Conservation (phyloP, 257 asterid species). For the Eucommia ulmoides region DNA sequence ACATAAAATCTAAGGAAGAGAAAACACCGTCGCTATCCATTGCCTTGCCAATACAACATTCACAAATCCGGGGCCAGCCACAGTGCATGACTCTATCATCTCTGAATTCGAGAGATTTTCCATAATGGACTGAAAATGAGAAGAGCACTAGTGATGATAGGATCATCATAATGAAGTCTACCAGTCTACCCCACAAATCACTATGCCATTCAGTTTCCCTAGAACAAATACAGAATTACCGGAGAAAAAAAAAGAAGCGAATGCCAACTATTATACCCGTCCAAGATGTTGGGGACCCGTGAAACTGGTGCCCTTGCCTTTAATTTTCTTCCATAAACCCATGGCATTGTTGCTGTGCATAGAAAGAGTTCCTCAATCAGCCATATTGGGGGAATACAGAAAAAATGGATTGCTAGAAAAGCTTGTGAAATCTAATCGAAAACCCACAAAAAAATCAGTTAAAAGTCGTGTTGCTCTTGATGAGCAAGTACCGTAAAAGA, state of each 20-base stretch:
- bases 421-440: not conserved
- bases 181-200: no score
- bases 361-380: conserved; percentile 9
- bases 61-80: conserved; percentile 89
- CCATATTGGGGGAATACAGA: not conserved
- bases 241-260: no score
- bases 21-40: conserved; percentile 78
- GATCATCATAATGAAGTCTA: no score
- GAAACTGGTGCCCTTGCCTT: conserved; percentile 48
- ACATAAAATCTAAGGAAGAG: not conserved
- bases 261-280: conserved; percentile 44
- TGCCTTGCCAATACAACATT: conserved; percentile 52
- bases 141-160: no score
- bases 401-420: not conserved
- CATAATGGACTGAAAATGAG: conserved; percentile 53
- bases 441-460: not conserved
- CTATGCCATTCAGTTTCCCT: no score
- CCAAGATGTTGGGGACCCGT: conserved; percentile 72
- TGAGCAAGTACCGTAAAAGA: not conserved
- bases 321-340: conserved; percentile 76
- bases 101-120: conserved; percentile 69
- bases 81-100: conserved; percentile 44
- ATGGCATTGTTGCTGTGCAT: conserved; percentile 82
- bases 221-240: no score
- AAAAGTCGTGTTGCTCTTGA: not conserved